Evolutionary conservation across 106 monocot genomes (phyloP).

Genomic region (Apostasia ramifera): DNA sequence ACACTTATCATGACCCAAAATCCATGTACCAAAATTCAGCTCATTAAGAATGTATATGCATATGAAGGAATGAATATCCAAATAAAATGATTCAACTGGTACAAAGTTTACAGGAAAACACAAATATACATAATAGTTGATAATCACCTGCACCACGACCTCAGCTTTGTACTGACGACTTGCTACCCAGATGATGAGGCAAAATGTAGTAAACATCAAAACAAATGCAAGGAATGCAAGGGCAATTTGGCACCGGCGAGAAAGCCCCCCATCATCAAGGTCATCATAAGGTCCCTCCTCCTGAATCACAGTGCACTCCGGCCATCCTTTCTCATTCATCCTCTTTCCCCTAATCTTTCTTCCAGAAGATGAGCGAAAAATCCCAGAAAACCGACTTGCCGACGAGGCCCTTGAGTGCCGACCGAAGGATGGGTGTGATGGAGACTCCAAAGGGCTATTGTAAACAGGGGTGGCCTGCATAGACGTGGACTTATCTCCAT

Average conservation of each 20-base stretch:
- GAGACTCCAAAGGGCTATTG: slow-evolving; percentile 75
- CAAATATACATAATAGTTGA: neutral
- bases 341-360: slow-evolving; percentile 46
- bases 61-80: neutral
- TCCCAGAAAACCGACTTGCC: slow-evolving; percentile 81
- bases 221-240: slow-evolving; percentile 42
- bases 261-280: slow-evolving; percentile 36
- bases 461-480: slow-evolving; percentile 78
- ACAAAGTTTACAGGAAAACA: neutral
- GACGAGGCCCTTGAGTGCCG: slow-evolving; percentile 85
- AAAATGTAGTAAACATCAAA: slow-evolving; percentile 45
- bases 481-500: slow-evolving; percentile 78
- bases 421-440: slow-evolving; percentile 60
- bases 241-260: slow-evolving; percentile 27
- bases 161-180: slow-evolving; percentile 48
- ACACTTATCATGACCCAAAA: neutral
- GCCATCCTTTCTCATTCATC: slow-evolving; percentile 72
- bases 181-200: slow-evolving; percentile 62
- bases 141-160: slow-evolving; percentile 44
- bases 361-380: slow-evolving; percentile 55
- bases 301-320: slow-evolving; percentile 72
- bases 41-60: neutral
- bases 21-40: neutral
- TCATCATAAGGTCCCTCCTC: slow-evolving; percentile 77
- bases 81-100: neutral